Conservation (phyloP, 257 asterid species). For the Forsythia viridissima region DNA sequence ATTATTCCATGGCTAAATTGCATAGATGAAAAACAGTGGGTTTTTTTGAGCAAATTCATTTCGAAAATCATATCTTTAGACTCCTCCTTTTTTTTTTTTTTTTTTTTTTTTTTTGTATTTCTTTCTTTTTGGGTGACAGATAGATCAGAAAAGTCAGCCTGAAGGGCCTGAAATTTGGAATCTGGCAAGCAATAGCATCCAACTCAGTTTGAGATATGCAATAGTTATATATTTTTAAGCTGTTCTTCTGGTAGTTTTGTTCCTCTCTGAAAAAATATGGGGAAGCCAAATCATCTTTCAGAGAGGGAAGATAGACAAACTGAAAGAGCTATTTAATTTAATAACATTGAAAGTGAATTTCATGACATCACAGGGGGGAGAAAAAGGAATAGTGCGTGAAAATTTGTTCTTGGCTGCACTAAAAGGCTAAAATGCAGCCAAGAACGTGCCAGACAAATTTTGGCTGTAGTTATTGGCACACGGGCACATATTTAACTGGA, state of each 20-base stretch:
- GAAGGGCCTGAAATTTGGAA: too few species aligned
- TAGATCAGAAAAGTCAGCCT: background rate
- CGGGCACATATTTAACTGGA: background rate
- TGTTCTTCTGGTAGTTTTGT: background rate
- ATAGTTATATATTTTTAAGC: background rate
- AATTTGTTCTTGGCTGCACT: background rate
- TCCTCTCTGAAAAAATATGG: background rate
- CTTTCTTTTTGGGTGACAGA: background rate
- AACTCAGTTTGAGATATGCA: background rate
- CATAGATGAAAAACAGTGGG: background rate
- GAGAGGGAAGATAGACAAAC: background rate
- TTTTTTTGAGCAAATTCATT: too few species aligned
- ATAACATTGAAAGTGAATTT: too few species aligned
- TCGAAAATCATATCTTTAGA: too few species aligned
- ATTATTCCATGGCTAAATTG: background rate
- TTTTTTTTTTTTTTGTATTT: too few species aligned
- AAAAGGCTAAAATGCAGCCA: background rate
- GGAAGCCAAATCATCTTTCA: background rate
- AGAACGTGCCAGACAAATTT: background rate
- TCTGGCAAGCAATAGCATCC: too few species aligned
- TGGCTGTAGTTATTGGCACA: background rate
- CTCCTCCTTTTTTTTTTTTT: background rate
- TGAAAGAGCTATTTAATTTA: background rate
- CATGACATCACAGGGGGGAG: background rate
- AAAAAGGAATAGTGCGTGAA: background rate